phyloP scores from a whole-genome alignment of 257 asterid species.

The Euphrasia confusa region DNA sequence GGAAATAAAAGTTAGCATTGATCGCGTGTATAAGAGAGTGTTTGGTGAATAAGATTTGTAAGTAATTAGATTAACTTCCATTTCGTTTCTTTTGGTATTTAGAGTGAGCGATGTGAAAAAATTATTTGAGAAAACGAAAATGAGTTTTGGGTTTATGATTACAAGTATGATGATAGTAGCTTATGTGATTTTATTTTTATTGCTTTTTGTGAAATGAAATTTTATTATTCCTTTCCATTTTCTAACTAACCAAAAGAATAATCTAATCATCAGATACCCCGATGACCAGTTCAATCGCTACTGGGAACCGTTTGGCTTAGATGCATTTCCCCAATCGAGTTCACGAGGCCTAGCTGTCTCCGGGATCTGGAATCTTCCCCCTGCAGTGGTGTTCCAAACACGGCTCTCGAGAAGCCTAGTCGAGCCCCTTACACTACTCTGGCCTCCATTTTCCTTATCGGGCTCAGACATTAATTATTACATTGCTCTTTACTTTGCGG shows the following conservation, averaged over 20 bases:
- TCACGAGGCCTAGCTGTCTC: slow-evolving; percentile 46
- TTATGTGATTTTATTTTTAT: too few species aligned
- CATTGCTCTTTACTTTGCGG: slow-evolving; percentile 78
- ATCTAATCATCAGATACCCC: slow-evolving; percentile 55
- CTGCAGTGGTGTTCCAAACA: slow-evolving; percentile 60
- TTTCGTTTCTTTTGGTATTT: too few species aligned
- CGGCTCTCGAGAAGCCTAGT: slow-evolving; percentile 34
- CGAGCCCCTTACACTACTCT: slow-evolving; percentile 47
- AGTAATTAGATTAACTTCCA: too few species aligned
- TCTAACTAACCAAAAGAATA: slow-evolving; percentile 19
- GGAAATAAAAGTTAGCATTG: not conserved
- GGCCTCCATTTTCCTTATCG: slow-evolving; percentile 67
- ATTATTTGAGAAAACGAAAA: too few species aligned
- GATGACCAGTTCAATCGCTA: slow-evolving; percentile 81
- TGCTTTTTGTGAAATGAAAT: too few species aligned
- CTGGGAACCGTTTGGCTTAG: slow-evolving; percentile 70
- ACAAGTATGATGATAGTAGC: too few species aligned
- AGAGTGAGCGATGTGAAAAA: too few species aligned
- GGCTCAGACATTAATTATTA: slow-evolving; percentile 36
- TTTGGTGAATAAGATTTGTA: too few species aligned
- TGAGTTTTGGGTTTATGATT: too few species aligned
- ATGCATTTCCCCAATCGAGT: slow-evolving; percentile 36
- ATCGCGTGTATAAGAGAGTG: too few species aligned
- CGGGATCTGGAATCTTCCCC: slow-evolving; percentile 93
- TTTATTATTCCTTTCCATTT: not conserved